These are phyloP conservation scores for Candida nemodendra DNA, from an alignment of 805 yeast genomes.

Conservation along the genomic window DNA sequence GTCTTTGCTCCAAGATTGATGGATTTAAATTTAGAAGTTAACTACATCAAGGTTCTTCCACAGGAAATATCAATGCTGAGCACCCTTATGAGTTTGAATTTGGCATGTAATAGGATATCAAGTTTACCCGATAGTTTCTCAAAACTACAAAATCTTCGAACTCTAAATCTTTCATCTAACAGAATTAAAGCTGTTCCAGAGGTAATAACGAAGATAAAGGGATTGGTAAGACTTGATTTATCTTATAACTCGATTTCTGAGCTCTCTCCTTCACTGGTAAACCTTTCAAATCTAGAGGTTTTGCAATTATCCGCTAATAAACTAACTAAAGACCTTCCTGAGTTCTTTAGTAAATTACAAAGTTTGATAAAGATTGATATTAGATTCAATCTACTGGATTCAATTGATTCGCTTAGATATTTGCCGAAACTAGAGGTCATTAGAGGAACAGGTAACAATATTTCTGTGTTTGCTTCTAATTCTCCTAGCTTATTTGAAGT, in stretches of 20 bases:
- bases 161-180: slow-evolving; percentile 80
- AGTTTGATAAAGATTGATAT: slow-evolving; percentile 72
- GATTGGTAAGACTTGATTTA: slow-evolving; percentile 66
- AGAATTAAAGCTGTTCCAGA: slow-evolving; percentile 62
- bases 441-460: slow-evolving; percentile 70
- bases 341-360: slow-evolving; percentile 48
- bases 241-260: slow-evolving; percentile 71
- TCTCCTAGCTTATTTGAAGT: slow-evolving; percentile 64
- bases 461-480: slow-evolving; percentile 64
- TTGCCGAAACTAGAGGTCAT: slow-evolving; percentile 68
- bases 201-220: slow-evolving; percentile 56
- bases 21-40: slow-evolving; percentile 72
- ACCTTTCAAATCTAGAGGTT: slow-evolving; percentile 59
- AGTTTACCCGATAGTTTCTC: slow-evolving; percentile 61
- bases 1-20: slow-evolving; percentile 66
- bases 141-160: slow-evolving; percentile 49
- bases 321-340: slow-evolving; percentile 52
- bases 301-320: slow-evolving; percentile 75
- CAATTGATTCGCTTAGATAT: slow-evolving; percentile 54
- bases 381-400: slow-evolving; percentile 61
- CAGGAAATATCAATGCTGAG: slow-evolving; percentile 50
- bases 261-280: slow-evolving; percentile 62
- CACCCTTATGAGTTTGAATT: slow-evolving; percentile 55
- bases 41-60: slow-evolving; percentile 67
- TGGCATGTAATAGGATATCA: slow-evolving; percentile 74